Base-by-base conservation (phyloP, 2,329 filamentous ascomycete species). In the Rasamsonia emersonii region DNA sequence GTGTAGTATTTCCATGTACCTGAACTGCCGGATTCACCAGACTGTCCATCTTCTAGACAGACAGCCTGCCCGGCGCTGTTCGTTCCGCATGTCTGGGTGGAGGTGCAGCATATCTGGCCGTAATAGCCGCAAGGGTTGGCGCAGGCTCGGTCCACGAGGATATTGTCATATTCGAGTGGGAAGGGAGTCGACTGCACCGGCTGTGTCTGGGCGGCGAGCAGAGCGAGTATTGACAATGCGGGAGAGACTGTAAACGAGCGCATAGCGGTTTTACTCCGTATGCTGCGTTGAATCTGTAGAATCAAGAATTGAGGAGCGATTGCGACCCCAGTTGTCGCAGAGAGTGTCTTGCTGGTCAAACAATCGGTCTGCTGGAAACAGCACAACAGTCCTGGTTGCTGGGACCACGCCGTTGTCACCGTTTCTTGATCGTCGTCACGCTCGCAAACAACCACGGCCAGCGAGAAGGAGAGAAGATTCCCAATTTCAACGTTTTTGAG, bases 1-100 rank as follows among this genome's bases (percentile, higher is more conserved):
- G 74, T 79, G 46, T 61, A 73, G 53, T 68, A 69, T 39, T 68
- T 50, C 71, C 72, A 77, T 39, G 59, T 52, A n/a, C 68, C 68
- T 9, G 47, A 46, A 32, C 45, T 54, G 27, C 33, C 37, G 4
- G 31, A 28, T 4, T 9, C 15, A 7, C 39, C 35, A 15, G 31
- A 9, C 5, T 34, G 34, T 34, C 45, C 29, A 32, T 43, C 42
- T 16, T 44, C 44, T 18, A 50, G 46, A 45, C 71, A 75, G 40
- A 62, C 57, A 23, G 70, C 71, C 50, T 72, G 56, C 37, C 61
- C 54, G 37, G 53, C 54, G 37, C 54, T 43, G 46, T 72, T 65
- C 35, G 70, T 73, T 43, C 56, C 62, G 55, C 71, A 75, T 30
- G 51, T 53, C 41, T 67, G 52, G 24, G 46, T 54, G 3, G 58